These are phyloP conservation scores for Talaromyces thailandensis DNA, from an alignment of 495 filamentous ascomycete species.

Conservation along the genomic window DNA sequence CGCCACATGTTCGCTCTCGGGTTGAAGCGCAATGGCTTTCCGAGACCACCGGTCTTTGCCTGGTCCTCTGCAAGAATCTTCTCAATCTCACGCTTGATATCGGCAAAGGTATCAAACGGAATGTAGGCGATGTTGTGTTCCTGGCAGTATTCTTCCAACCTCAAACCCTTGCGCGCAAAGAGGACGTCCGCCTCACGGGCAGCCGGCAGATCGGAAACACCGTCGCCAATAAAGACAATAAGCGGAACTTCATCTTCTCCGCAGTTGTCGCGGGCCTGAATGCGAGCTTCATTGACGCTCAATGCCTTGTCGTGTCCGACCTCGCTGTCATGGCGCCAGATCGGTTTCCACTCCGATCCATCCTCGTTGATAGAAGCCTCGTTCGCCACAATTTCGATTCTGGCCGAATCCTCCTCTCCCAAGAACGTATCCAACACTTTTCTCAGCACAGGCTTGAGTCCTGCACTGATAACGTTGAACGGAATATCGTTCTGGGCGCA, in stretches of 20 bases:
- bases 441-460: constrained; percentile 46
- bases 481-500: constrained; percentile 56
- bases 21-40: constrained; percentile 56
- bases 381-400: constrained; percentile 66
- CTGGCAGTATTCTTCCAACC: constrained; percentile 61
- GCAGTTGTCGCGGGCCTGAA: constrained; percentile 39
- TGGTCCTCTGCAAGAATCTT: constrained; percentile 52
- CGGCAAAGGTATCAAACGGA: constrained; percentile 58
- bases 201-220: constrained; percentile 66
- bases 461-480: constrained; percentile 68
- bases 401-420: constrained; percentile 28
- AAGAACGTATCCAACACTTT: constrained; percentile 9
- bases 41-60: constrained; percentile 54
- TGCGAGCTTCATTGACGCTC: constrained; percentile 53
- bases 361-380: constrained; percentile 52
- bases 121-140: constrained; percentile 56
- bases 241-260: constrained; percentile 57
- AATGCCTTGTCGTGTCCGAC: constrained; percentile 65
- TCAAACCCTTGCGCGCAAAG: constrained; percentile 61
- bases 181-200: constrained; percentile 68
- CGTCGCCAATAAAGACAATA: constrained; percentile 72
- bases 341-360: constrained; percentile 56
- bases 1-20: constrained; percentile 67
- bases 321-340: constrained; percentile 60
- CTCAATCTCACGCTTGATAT: constrained; percentile 56